Evolutionary conservation across 768 basidiomycete genomes (phyloP), one percentile per base, ranked within the genome.

Genomic region (Strobilomyces echinocephalus): DNA sequence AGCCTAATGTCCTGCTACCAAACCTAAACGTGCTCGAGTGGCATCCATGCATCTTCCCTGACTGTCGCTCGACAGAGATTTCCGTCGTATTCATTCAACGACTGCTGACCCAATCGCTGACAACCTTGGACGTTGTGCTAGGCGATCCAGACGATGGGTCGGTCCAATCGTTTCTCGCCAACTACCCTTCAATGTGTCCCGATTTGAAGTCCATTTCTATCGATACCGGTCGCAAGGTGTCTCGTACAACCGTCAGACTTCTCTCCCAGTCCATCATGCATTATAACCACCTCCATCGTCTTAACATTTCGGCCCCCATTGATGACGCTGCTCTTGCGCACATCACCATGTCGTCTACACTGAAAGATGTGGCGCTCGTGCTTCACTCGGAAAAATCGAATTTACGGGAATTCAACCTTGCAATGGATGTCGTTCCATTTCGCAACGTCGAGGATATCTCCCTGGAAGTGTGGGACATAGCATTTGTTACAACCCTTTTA

Each of bases 1-100:
- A 36, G 20, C 15, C 39, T 15, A 21, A 20, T 2, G 6, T 41
- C 26, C 48, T 42, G 16, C 6, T 33, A 5, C 48, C 56, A 9
- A 56, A 46, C 20, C 15, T 56, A 48, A 56, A n/a, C 11, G 18
- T 16, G 12, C 54, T 50, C 34, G 11, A 5, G 21, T 55, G 55
- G 53, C 5, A 18, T 11, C 28, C 33, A 11, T 24, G 11, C 40
- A 3, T 24, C 40, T 41, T 24, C 3, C 10, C 20, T 41, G 21
- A 8, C 1, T 10, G 5, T 18, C 9, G 8, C 18, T 18, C 10
- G 30, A 5, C 30, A 7, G 30, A 30, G 7, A 30, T 30, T 39
- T 18, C 34, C 3, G 14, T 34, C 11, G 34, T 34, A 15, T 15
- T 34, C 34, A 34, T 11, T 14, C 30, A 45, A 15, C 30, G 30